These are phyloP conservation scores for Mortierella sp. DNA, from an alignment of 371 early-diverging fungal genomes.

Conservation along the genomic window DNA sequence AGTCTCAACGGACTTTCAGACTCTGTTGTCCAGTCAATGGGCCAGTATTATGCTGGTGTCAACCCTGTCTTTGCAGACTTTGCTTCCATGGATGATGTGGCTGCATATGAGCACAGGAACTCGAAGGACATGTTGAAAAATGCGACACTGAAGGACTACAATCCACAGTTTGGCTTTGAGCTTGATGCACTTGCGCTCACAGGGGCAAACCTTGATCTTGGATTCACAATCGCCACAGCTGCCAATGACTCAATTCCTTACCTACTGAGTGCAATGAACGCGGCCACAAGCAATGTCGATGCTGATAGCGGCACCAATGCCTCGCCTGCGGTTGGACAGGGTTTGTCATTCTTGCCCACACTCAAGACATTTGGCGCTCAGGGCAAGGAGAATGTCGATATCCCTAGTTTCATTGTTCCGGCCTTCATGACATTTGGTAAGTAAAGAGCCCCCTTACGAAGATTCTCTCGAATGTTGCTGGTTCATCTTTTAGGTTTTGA, in stretches of 20 bases:
- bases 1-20: constrained; percentile 36
- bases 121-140: constrained; percentile 48
- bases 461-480: not conserved
- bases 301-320: constrained; percentile 31
- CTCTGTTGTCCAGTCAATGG: constrained; percentile 18
- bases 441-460: constrained; percentile 2
- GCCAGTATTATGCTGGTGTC: constrained; percentile 6
- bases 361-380: constrained; percentile 48
- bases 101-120: constrained; percentile 37
- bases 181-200: constrained; percentile 33
- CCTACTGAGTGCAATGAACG: constrained; percentile 36
- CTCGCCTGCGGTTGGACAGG: constrained; percentile 13
- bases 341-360: constrained; percentile 30
- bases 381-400: constrained; percentile 44
- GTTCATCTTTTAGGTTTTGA: not conserved
- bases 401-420: constrained; percentile 52
- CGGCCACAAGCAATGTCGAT: constrained; percentile 37
- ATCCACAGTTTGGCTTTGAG: constrained; percentile 47
- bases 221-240: constrained; percentile 27
- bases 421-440: constrained; percentile 54
- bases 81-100: constrained; percentile 42
- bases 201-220: constrained; percentile 36
- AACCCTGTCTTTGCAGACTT: constrained; percentile 43
- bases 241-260: constrained; percentile 43
- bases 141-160: constrained; percentile 28